Evolutionary conservation across 192 early-diverging fungal species (phyloP), one percentile per base, ranked within the genome.

Genomic region (Backusella liffmaniae): DNA sequence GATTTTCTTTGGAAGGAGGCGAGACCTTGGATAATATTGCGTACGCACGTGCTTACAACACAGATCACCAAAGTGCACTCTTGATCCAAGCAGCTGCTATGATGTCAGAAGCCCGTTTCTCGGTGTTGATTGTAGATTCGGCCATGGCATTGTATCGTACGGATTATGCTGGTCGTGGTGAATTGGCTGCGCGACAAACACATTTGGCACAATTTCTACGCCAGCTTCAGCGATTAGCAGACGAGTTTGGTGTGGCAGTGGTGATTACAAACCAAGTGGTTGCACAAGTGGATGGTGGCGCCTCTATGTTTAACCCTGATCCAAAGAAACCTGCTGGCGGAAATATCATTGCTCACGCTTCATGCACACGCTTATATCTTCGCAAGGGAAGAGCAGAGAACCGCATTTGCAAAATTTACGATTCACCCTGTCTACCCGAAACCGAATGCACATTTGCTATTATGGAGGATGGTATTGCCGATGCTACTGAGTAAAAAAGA

Each of bases 201-300:
- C 97, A 99, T 73, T 85, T 99, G 79, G 97, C 95, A 4, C 88
- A 92, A 41, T 99, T 99, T 76, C 74, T 99, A 78, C 87, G 97
- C 70, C 92, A 89, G 51, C 86, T 99, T 12, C 83, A 92, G 72
- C 85, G 96, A 10, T 86, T 99, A 37, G 96, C 96, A 4, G 97
- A 99, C 79, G 97, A 98, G 90, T 99, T 96, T 87, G 97, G 97
- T 36, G 91, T 98, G 36, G 97, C 97, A 1, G 94, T 97, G 12
- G 97, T 99, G 1, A 95, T 99, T 42, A 98, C 97, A 7, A 99
- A 99, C 81, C 97, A 99, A 84, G 96, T 99, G 2, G 96, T 99
- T 6, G 96, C 96, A 2, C 94, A 90, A 67, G 93, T 97, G 0
- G 97, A 99, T 77, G 96, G 96, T 68, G 90, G 86, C 23, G 90